phyloP scores from a whole-genome alignment of 2,329 filamentous ascomycete genomes.

The Colletotrichum siamense region DNA sequence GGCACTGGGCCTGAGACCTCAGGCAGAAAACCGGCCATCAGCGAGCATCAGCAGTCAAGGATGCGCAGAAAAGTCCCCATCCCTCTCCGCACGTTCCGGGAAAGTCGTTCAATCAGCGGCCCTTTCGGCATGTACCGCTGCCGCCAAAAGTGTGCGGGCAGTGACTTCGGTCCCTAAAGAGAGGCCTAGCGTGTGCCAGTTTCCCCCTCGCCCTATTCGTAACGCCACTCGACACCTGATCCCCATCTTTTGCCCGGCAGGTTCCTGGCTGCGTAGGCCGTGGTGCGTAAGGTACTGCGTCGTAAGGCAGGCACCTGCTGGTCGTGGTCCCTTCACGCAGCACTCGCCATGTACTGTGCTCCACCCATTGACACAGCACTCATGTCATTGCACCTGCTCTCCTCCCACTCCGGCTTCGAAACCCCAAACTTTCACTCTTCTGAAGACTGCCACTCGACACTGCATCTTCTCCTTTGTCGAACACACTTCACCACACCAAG shows the following conservation, averaged over 20 bases:
- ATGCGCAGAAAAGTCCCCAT: background rate
- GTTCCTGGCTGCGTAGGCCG: background rate
- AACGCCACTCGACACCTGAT: conserved; percentile 12
- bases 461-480: background rate
- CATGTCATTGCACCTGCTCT: conserved; percentile 11
- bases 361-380: conserved; percentile 6
- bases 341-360: background rate
- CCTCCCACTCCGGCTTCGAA: background rate
- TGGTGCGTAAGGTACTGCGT: background rate
- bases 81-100: conserved; percentile 10
- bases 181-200: background rate
- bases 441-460: background rate
- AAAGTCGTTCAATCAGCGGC: background rate
- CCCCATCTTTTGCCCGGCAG: background rate
- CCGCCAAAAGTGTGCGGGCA: background rate
- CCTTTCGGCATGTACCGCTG: background rate
- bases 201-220: background rate
- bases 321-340: background rate
- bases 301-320: background rate
- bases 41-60: background rate
- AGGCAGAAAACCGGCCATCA: background rate
- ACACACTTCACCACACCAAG: background rate
- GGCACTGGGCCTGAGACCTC: background rate
- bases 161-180: background rate
- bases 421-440: background rate